These are phyloP conservation scores for Penicillium angulare DNA, from an alignment of 495 filamentous ascomycete species.

Conservation along the genomic window DNA sequence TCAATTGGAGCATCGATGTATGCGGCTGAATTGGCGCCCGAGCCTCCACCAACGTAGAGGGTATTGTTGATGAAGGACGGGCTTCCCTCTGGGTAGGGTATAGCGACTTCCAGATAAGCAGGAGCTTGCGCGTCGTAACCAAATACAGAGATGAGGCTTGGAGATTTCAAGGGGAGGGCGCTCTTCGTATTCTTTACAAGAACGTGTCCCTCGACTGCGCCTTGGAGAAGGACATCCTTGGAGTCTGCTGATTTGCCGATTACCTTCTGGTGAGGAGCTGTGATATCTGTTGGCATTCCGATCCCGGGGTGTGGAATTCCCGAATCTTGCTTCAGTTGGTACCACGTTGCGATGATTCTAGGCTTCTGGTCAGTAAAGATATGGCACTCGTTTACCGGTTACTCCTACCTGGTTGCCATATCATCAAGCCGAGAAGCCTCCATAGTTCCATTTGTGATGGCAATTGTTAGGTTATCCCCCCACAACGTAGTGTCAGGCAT, in stretches of 20 bases:
- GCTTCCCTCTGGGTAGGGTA: slow-evolving; percentile 22
- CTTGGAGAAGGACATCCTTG: slow-evolving; percentile 48
- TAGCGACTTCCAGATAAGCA: slow-evolving; percentile 5
- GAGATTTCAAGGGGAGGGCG: slow-evolving; percentile 59
- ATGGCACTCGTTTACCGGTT: background rate
- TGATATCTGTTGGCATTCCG: slow-evolving; percentile 56
- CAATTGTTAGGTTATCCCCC: slow-evolving; percentile 30
- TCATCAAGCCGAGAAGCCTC: slow-evolving; percentile 48
- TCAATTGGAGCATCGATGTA: slow-evolving; percentile 54
- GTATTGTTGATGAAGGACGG: slow-evolving; percentile 42
- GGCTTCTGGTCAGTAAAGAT: background rate
- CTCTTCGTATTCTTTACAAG: slow-evolving; percentile 66
- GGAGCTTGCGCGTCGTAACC: slow-evolving; percentile 57
- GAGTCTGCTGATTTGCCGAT: slow-evolving; percentile 51
- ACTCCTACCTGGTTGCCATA: slow-evolving; percentile 45
- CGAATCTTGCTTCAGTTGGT: slow-evolving; percentile 50
- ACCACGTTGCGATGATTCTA: slow-evolving; percentile 52
- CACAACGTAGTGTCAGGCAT: slow-evolving; percentile 49
- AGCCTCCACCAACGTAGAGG: slow-evolving; percentile 48
- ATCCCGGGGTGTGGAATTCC: slow-evolving; percentile 50
- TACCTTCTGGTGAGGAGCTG: slow-evolving; percentile 64
- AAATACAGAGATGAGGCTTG: slow-evolving; percentile 58
- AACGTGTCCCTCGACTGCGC: slow-evolving; percentile 63
- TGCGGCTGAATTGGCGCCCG: slow-evolving; percentile 16
- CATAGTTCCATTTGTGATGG: slow-evolving; percentile 50